A percentile compares a stretch with the other conserved stretches of the same genome.
Conservation (phyloP, 148 eudicot species). For the Vaccinium macrocarpon region DNA sequence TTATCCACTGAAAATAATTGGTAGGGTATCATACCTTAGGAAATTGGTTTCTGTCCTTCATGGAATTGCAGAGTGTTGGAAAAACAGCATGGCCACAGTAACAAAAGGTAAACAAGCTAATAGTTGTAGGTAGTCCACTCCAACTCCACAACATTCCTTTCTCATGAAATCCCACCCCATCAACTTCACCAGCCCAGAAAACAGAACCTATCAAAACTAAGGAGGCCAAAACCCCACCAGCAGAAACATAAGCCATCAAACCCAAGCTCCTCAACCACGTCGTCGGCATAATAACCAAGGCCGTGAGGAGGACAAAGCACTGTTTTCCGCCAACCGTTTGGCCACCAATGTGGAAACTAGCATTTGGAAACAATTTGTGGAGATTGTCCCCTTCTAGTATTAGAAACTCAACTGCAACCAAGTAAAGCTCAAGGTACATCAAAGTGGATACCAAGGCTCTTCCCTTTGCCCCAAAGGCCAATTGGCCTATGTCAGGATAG, state of each 20-base stretch:
- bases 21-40: constrained; percentile 34
- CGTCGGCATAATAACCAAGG: constrained; percentile 47
- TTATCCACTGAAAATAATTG: not conserved
- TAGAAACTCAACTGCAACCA: constrained; percentile 42
- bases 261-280: constrained; percentile 50
- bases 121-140: constrained; percentile 47
- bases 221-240: constrained; percentile 48
- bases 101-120: constrained; percentile 59
- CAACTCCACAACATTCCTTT: constrained; percentile 35
- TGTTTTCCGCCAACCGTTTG: constrained; percentile 31
- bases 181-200: constrained; percentile 43
- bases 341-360: constrained; percentile 23
- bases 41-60: constrained; percentile 52
- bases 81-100: constrained; percentile 67
- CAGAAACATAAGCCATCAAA: constrained; percentile 50
- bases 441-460: constrained; percentile 31
- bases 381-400: constrained; percentile 47
- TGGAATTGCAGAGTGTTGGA: constrained; percentile 56
- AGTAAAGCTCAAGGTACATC: constrained; percentile 42
- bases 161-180: constrained; percentile 53
- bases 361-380: constrained; percentile 37
- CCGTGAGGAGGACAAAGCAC: constrained; percentile 35
- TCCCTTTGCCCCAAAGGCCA: constrained; percentile 43
- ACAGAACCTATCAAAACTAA: constrained; percentile 36
- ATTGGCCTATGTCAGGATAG: constrained; percentile 41